Base-by-base conservation (phyloP, 2,329 filamentous ascomycete species). In the Sarocladium oryzae region DNA sequence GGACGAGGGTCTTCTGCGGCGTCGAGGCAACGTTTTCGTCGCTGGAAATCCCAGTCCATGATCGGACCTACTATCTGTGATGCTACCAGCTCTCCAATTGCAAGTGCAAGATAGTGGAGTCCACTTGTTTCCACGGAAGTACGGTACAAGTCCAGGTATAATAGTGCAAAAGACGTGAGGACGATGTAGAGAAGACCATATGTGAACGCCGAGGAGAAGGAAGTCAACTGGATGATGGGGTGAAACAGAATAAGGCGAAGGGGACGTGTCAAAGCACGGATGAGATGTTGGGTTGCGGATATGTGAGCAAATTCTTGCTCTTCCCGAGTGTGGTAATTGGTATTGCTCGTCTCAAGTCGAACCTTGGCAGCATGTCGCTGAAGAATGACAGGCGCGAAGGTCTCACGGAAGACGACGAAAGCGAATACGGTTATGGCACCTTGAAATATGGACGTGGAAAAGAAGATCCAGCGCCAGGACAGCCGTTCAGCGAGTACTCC, bases 131-230 rank as follows among this genome's bases (percentile, higher is more conserved):
- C 76, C 9, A 75, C 69, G 0, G 74, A 73, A 57, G 84, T 71
- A 50, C 71, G 60, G 58, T 88, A 88, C 13, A 70, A 64, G 0
- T 60, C 56, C 2, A 63, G 69, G 80, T 81, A 87, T 1, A 88
- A 68, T 0, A 63, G 59, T 0, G 84, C 77, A 56, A 85, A 85
- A 2, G 77, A 84, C 0, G 79, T 77, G 0, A 87, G 72, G 26
- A 82, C 71, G 20, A 86, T 75, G 52, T 85, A 86, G 60, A 85
- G 76, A 1, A 83, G 62, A 0, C 83, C 82, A 55, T 84, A 85
- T 15, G 78, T 66, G 55, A 81, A 78, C 1, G 76, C 82, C 56
- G 76, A 75, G 57, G 82, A 78, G 9, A 76, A 38, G 0, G 79
- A 72, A 0, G 79, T 61, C 21, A 76, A 69, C 57, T 82, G 79